phyloP scores from a whole-genome alignment of 495 filamentous ascomycete genomes.

The Bombardia bombarda region DNA sequence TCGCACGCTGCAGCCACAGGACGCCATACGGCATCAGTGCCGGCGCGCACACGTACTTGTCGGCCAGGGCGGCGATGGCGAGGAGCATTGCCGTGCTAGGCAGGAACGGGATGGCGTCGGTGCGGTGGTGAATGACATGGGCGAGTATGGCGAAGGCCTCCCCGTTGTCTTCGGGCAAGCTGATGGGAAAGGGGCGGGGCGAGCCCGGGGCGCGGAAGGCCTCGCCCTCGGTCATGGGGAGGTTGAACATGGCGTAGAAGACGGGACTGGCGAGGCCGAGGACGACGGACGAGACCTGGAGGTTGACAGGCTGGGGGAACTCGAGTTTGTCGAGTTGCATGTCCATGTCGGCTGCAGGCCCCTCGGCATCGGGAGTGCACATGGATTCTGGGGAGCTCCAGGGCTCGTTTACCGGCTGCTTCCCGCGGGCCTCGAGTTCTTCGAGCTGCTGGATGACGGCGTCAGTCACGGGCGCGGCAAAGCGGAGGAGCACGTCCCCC shows the following conservation, averaged over 20 bases:
- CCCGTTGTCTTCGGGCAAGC: conserved; percentile 9
- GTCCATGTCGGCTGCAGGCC: background rate
- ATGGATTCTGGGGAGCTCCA: background rate
- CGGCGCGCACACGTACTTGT: conserved; percentile 12
- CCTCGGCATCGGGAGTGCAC: too few species aligned
- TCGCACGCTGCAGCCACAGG: conserved; percentile 11
- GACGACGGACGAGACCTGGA: conserved; percentile 10
- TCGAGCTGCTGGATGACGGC: background rate
- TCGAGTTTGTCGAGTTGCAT: background rate
- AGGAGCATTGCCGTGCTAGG: conserved; percentile 3
- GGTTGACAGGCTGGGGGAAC: background rate
- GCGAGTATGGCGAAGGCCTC: conserved; percentile 8
- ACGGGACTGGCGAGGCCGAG: conserved; percentile 12
- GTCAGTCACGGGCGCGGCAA: background rate
- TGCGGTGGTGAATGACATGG: conserved; percentile 10
- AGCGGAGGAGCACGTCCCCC: conserved; percentile 6
- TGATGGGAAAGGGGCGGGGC: conserved; percentile 11
- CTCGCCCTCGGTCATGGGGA: conserved; percentile 8
- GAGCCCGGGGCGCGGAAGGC: conserved; percentile 11
- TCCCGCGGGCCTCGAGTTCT: background rate
- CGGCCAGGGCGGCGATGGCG: conserved; percentile 7
- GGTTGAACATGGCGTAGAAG: conserved; percentile 8
- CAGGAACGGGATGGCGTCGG: conserved; percentile 1
- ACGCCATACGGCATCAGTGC: conserved; percentile 7
- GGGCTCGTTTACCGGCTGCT: background rate